phyloP scores from a whole-genome alignment of 805 yeast genomes.

The Hanseniaspora nectarophila region DNA sequence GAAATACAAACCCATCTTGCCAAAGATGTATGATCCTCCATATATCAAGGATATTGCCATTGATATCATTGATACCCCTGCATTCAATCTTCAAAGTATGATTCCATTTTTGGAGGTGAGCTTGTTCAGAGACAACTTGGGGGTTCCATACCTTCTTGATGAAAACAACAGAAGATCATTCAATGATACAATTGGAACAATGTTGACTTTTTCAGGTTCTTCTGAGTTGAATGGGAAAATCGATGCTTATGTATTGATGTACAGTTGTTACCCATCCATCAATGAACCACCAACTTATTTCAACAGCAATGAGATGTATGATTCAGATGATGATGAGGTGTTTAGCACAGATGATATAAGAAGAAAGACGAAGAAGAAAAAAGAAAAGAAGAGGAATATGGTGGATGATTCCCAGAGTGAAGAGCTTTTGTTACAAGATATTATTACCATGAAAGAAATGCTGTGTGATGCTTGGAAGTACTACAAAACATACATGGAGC shows the following conservation, averaged over 20 bases:
- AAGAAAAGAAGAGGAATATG: slow-evolving; percentile 21
- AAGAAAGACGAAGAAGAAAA: slow-evolving; percentile 17
- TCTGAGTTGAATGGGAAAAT: slow-evolving; percentile 62
- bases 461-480: slow-evolving; percentile 67
- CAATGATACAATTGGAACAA: slow-evolving; percentile 33
- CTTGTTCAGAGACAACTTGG: slow-evolving; percentile 47
- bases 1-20: slow-evolving; percentile 10
- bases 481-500: slow-evolving; percentile 40
- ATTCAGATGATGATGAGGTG: slow-evolving; percentile 9
- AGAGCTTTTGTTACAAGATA: slow-evolving; percentile 20
- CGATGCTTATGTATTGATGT: slow-evolving; percentile 62
- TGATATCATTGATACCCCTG: slow-evolving; percentile 66
- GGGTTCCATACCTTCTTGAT: slow-evolving; percentile 22
- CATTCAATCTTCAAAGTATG: slow-evolving; percentile 50
- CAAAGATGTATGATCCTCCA: slow-evolving; percentile 35
- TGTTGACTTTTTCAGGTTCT: slow-evolving; percentile 67
- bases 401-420: neutral
- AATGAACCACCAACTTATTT: slow-evolving; percentile 47
- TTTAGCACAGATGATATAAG: slow-evolving; percentile 2
- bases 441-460: slow-evolving; percentile 41
- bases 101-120: slow-evolving; percentile 71
- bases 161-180: slow-evolving; percentile 3
- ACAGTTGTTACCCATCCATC: slow-evolving; percentile 52
- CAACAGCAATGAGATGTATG: slow-evolving; percentile 15
- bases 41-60: slow-evolving; percentile 46